These are phyloP conservation scores for Wickerhamiella galacta DNA, from an alignment of 805 yeast species.

Conservation along the genomic window DNA sequence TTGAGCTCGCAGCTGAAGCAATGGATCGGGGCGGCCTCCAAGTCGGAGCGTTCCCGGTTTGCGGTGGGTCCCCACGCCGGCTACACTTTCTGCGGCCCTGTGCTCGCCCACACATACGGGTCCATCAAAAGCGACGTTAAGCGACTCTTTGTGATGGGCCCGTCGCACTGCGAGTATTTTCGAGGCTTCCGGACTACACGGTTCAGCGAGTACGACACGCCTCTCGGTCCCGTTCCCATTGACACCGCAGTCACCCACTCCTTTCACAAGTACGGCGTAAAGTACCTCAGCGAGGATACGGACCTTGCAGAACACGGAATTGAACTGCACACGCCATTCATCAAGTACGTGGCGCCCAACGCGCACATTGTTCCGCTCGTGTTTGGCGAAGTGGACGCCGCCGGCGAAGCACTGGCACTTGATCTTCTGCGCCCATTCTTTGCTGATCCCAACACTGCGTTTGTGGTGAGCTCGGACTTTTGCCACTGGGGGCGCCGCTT, in stretches of 20 bases:
- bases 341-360: constrained; percentile 32
- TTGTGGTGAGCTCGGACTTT: constrained; percentile 77
- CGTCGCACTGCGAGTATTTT: constrained; percentile 82
- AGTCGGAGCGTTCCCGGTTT: constrained; percentile 28
- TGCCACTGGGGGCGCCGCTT: constrained; percentile 85
- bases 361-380: constrained; percentile 54
- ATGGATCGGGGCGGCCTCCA: constrained; percentile 27
- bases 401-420: constrained; percentile 21
- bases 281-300: constrained; percentile 23
- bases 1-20: constrained; percentile 36
- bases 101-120: constrained; percentile 61
- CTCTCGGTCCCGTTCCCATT: constrained; percentile 58
- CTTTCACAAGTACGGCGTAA: constrained; percentile 5
- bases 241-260: constrained; percentile 29
- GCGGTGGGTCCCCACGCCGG: constrained; percentile 79
- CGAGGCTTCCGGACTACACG: constrained; percentile 38
- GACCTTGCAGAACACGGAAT: constrained; percentile 85
- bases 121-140: constrained; percentile 45
- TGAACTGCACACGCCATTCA: constrained; percentile 84
- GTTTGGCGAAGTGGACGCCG: constrained; percentile 44
- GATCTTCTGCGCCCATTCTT: constrained; percentile 39
- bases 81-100: constrained; percentile 60
- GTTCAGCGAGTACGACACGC: constrained; percentile 53
- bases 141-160: constrained; percentile 72
- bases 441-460: constrained; percentile 38